Evolutionary conservation across 2,329 filamentous ascomycete species (phyloP), one percentile per base, ranked within the genome.

Genomic region (Fusarium gaditjirri): DNA sequence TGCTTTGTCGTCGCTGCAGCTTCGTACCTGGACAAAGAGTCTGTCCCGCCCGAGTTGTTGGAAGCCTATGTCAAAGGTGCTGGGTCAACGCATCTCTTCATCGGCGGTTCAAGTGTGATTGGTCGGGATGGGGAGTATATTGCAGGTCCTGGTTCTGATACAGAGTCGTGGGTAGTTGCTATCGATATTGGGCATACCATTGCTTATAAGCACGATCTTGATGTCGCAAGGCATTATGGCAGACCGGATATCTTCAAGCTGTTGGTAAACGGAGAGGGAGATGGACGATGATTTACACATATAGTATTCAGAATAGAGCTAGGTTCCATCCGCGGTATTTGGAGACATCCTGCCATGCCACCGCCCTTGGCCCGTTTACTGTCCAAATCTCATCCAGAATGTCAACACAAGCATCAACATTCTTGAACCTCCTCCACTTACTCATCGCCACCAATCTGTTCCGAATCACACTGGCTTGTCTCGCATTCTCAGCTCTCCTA

Each of bases 371-470:
- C 4, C 44, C 44, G 8, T 31, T 16, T 2, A 31, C 19, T 5
- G 27, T 0, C 44, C 44, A 47, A 0, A 31, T 47, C 27, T 47
- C 44, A 1, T 47, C 44, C 0, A 47, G 27, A n/a, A 47, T 13
- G 2, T 47, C 44, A 47, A 47, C 6, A 29, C 44, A 47, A 1
- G 44, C 44, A n/a, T 47, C 44, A 10, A 2, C 13, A 3, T 47
- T 47, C 27, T 47, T 47, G 5, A 47, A 47, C 5, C 2, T 47
- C 3, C 44, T 31, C 44, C 44, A 47, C 1, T 47, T 31, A 2
- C 31, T 47, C 44, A 47, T 31, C 1, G 25, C 13, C 0, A 31
- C 44, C 0, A 47, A 4, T n/a, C 44, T 4, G 1, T 12, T n/a
- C 6, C 44, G 9, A 0, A 47, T 47, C 2, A 9, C 21, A 2